A percentile compares a stretch with the other conserved stretches of the same genome.
These are phyloP conservation scores for Starmera quercuum DNA, from an alignment of 805 yeast genomes.

Conservation along the genomic window DNA sequence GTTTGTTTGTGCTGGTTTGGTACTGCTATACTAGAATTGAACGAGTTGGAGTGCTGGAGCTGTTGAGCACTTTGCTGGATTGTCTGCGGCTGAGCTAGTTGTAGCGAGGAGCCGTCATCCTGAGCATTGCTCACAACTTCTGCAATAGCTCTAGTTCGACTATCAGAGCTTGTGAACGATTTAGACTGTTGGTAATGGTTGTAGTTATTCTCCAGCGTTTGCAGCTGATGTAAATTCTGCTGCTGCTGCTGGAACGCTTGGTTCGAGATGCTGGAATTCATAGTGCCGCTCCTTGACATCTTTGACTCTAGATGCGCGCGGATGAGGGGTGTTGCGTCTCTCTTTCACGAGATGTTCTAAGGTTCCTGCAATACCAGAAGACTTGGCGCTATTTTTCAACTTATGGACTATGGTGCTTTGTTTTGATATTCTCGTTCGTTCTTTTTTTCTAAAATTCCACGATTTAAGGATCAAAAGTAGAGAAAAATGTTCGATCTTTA, in stretches of 20 bases:
- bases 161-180: conserved; percentile 32
- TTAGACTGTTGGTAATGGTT: conserved; percentile 31
- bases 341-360: too few species aligned
- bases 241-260: conserved; percentile 36
- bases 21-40: background rate
- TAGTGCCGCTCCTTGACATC: conserved; percentile 28
- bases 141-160: conserved; percentile 8
- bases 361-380: too few species aligned
- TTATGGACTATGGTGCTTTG: too few species aligned
- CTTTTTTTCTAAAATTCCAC: too few species aligned
- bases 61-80: background rate
- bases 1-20: background rate
- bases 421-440: too few species aligned
- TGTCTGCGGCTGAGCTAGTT: too few species aligned
- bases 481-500: too few species aligned
- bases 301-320: background rate
- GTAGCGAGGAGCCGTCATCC: conserved; percentile 2
- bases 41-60: background rate
- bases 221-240: conserved; percentile 38
- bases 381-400: too few species aligned
- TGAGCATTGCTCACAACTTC: conserved; percentile 10
- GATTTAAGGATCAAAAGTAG: too few species aligned
- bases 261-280: conserved; percentile 27
- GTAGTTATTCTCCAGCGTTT: conserved; percentile 33
- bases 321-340: too few species aligned